phyloP scores from a whole-genome alignment of 352 stramenopile genomes.

The Globisporangium abappressorium region DNA sequence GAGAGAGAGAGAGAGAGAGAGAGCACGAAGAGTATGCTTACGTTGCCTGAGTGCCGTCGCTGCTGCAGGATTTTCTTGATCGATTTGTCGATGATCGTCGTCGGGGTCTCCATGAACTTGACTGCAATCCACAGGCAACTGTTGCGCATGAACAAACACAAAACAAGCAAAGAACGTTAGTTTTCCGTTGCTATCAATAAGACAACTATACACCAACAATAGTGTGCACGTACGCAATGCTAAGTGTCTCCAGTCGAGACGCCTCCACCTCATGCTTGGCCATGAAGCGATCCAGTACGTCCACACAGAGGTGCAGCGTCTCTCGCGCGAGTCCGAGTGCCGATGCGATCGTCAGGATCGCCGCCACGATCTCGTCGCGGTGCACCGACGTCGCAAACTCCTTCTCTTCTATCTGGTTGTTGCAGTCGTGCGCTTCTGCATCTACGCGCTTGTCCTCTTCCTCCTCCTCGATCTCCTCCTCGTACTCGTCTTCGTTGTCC shows the following conservation, averaged over 20 bases:
- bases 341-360: slow-evolving; percentile 62
- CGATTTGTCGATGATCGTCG: slow-evolving; percentile 48
- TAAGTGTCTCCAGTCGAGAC: slow-evolving; percentile 45
- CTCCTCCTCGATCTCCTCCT: neutral
- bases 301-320: slow-evolving; percentile 57
- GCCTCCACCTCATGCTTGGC: slow-evolving; percentile 19
- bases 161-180: neutral
- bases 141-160: slow-evolving; percentile 4
- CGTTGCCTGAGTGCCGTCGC: slow-evolving; percentile 55
- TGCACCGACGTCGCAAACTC: slow-evolving; percentile 32
- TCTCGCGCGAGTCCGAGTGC: slow-evolving; percentile 54
- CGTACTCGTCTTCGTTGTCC: neutral
- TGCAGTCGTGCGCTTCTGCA: neutral
- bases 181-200: neutral
- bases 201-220: neutral
- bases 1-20: too few relatives aligned
- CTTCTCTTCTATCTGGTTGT: slow-evolving; percentile 12
- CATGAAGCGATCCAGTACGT: slow-evolving; percentile 56
- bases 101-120: slow-evolving; percentile 66
- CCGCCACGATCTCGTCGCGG: slow-evolving; percentile 62
- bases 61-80: slow-evolving; percentile 68
- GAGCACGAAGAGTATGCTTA: slow-evolving; percentile 20
- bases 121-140: slow-evolving; percentile 71
- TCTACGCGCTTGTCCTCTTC: neutral
- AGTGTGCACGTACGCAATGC: slow-evolving; percentile 45